phyloP scores from a whole-genome alignment of 2,329 filamentous ascomycete species.

The Pseudogymnoascus sp. region DNA sequence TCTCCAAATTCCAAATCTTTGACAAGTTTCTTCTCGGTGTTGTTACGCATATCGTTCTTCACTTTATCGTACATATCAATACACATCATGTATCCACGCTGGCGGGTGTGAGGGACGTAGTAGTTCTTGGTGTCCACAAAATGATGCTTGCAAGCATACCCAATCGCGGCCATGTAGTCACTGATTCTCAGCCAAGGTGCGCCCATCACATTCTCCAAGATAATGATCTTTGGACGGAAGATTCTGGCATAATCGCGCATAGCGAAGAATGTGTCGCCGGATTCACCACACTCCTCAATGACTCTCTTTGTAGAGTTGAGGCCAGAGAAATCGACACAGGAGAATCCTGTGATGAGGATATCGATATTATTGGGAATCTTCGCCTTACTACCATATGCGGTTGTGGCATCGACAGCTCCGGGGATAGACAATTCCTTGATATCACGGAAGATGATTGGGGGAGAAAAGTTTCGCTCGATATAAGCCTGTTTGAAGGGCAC shows the following conservation, averaged over 20 bases:
- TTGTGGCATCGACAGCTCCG: slow-evolving; percentile 41
- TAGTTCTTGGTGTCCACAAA: slow-evolving; percentile 62
- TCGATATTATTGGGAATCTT: slow-evolving; percentile 52
- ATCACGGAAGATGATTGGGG: slow-evolving; percentile 49
- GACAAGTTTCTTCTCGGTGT: slow-evolving; percentile 41
- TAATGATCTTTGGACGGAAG: slow-evolving; percentile 53
- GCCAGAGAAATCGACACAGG: slow-evolving; percentile 67
- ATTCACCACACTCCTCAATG: slow-evolving; percentile 52
- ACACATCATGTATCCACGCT: slow-evolving; percentile 52
- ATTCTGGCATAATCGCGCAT: slow-evolving; percentile 50
- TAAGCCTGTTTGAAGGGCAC: slow-evolving; percentile 58
- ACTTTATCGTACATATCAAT: slow-evolving; percentile 37
- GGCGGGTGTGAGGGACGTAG: slow-evolving; percentile 65
- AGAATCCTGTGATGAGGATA: slow-evolving; percentile 64
- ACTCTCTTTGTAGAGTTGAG: slow-evolving; percentile 53
- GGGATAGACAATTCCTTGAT: slow-evolving; percentile 42
- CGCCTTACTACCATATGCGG: slow-evolving; percentile 56
- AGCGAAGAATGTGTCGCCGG: slow-evolving; percentile 55
- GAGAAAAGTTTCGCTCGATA: slow-evolving; percentile 52
- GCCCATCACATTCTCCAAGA: slow-evolving; percentile 63
- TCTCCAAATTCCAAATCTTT: slow-evolving; percentile 12
- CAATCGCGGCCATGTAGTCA: slow-evolving; percentile 29
- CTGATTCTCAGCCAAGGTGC: slow-evolving; percentile 47
- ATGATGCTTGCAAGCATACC: slow-evolving; percentile 46
- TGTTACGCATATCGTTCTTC: slow-evolving; percentile 22